Percentiles rank a stretch among this genome's conserved stretches.
phyloP scores from a whole-genome alignment of 73 alveolate genomes.

The Paramecium primaurelia region DNA sequence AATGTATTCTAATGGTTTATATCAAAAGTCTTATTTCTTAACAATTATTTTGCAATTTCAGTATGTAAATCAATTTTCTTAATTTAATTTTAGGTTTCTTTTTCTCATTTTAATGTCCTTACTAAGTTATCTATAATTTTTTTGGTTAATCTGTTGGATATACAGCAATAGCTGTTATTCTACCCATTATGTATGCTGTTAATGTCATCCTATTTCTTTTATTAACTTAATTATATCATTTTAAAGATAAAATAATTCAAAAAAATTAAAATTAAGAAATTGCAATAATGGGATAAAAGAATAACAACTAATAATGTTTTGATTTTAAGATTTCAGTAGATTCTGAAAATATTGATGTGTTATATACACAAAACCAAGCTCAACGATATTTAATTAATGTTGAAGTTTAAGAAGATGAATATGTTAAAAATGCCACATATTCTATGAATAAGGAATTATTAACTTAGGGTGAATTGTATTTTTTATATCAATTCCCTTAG shows the following conservation, averaged over 20 bases:
- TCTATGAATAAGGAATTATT: neutral
- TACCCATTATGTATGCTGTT: neutral
- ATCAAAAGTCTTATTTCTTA: neutral
- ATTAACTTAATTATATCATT: neutral
- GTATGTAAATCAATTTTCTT: neutral
- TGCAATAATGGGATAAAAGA: neutral
- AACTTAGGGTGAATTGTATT: neutral
- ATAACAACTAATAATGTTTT: neutral
- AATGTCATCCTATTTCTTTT: neutral
- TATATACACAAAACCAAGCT: neutral
- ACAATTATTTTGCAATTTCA: neutral
- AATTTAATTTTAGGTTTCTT: neutral
- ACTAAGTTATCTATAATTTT: neutral
- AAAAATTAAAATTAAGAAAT: neutral
- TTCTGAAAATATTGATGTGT: neutral
- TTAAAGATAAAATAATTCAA: neutral
- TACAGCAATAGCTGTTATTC: neutral
- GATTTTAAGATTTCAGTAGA: neutral
- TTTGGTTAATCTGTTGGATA: neutral
- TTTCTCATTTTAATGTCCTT: neutral
- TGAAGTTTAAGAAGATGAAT: neutral
- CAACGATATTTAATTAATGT: neutral
- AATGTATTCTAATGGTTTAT: neutral
- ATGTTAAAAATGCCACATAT: neutral
- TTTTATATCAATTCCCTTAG: neutral